These are phyloP conservation scores for Vachellia pachyceras DNA, from an alignment of 306 rosid species.

Conservation along the genomic window DNA sequence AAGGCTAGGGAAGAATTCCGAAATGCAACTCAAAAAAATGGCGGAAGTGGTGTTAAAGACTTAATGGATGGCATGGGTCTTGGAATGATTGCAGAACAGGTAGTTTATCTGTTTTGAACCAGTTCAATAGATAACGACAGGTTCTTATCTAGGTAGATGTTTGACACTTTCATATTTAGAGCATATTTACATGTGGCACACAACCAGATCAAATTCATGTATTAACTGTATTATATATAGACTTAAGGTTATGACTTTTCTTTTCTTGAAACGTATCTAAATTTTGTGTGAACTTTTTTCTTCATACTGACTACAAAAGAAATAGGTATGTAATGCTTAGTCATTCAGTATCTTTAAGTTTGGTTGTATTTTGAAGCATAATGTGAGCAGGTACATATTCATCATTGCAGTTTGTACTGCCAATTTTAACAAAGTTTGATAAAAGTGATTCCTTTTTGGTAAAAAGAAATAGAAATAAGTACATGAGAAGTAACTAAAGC, in stretches of 20 bases:
- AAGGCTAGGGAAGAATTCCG: slow-evolving; percentile 95
- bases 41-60: slow-evolving; percentile 90
- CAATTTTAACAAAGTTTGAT: too few relatives aligned
- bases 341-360: too few relatives aligned
- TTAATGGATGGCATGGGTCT: slow-evolving; percentile 99
- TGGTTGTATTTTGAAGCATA: too few relatives aligned
- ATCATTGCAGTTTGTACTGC: too few relatives aligned
- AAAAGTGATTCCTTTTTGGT: too few relatives aligned
- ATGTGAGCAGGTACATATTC: too few relatives aligned
- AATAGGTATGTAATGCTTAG: too few relatives aligned
- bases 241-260: background rate
- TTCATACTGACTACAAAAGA: too few relatives aligned
- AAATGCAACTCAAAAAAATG: slow-evolving; percentile 57
- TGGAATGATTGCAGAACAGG: slow-evolving; percentile 96
- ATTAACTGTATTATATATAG: background rate
- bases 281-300: background rate
- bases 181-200: background rate
- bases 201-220: background rate
- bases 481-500: background rate
- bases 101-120: slow-evolving; percentile 34
- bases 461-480: background rate
- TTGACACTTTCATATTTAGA: background rate
- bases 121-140: slow-evolving; percentile 1
- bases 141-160: background rate
- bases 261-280: background rate